Conservation (phyloP, 1,284 basidiomycete species). For the Nidula niveotomentosa region DNA sequence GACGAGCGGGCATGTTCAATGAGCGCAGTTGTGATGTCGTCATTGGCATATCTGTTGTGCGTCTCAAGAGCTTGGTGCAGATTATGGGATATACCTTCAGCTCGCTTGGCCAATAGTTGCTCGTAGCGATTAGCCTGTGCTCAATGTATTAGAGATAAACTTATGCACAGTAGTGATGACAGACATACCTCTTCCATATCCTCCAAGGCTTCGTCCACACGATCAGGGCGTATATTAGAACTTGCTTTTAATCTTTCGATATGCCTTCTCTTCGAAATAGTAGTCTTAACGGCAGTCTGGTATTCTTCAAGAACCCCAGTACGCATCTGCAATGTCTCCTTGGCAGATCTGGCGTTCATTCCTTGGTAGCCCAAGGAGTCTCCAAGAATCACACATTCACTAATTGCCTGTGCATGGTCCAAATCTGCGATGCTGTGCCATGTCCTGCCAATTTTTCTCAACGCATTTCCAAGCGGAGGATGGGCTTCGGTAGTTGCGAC, state of each 20-base stretch:
- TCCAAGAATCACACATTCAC: conserved; percentile 89
- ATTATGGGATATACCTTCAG: conserved; percentile 89
- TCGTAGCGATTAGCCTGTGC: conserved; percentile 85
- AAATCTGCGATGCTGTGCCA: conserved; percentile 86
- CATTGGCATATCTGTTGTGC: conserved; percentile 83
- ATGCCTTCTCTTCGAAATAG: conserved; percentile 87
- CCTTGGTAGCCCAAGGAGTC: conserved; percentile 94
- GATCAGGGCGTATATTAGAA: conserved; percentile 80
- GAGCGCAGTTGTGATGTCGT: conserved; percentile 84
- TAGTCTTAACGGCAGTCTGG: conserved; percentile 85
- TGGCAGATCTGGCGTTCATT: conserved; percentile 91
- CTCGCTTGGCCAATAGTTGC: conserved; percentile 74
- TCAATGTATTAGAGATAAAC: conserved; percentile 6
- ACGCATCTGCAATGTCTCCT: conserved; percentile 87
- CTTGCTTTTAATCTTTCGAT: conserved; percentile 91
- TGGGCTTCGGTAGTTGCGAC: conserved; percentile 89
- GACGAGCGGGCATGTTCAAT: conserved; percentile 90
- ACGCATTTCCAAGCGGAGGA: conserved; percentile 73
- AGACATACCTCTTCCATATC: conserved; percentile 86
- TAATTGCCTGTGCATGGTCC: conserved; percentile 84
- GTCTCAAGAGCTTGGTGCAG: conserved; percentile 81
- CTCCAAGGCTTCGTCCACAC: conserved; percentile 90
- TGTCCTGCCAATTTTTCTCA: conserved; percentile 81
- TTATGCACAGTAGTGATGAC: not conserved
- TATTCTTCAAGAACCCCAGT: conserved; percentile 91